Conservation (phyloP, 1,284 basidiomycete species). For the Golubevia pallescens region DNA sequence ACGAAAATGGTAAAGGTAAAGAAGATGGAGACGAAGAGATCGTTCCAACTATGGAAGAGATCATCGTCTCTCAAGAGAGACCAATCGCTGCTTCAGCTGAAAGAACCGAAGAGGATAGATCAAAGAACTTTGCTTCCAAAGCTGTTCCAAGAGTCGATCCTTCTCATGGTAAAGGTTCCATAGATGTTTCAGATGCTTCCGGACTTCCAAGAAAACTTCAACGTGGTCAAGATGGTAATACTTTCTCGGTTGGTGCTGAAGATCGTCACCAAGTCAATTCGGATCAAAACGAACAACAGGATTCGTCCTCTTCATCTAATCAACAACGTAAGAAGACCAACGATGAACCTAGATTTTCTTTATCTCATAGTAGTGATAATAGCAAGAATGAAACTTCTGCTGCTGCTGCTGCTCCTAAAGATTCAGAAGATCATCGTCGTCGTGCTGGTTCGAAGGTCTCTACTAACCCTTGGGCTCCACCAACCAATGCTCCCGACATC, state of each 20-base stretch:
- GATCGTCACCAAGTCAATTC: background rate
- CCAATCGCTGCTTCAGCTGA: background rate
- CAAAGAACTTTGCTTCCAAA: background rate
- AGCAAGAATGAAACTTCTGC: too few relatives aligned
- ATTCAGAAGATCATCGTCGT: slow-evolving; percentile 1
- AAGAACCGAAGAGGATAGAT: background rate
- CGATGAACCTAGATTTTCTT: background rate
- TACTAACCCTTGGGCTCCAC: slow-evolving; percentile 30
- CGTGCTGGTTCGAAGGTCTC: slow-evolving; percentile 20
- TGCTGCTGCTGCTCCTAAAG: background rate
- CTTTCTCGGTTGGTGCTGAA: background rate
- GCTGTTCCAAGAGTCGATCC: background rate
- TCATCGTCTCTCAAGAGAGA: background rate
- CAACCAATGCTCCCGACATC: slow-evolving; percentile 21
- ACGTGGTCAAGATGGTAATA: background rate
- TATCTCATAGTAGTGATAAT: background rate
- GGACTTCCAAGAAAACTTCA: background rate
- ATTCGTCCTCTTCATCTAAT: background rate
- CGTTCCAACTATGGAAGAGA: background rate
- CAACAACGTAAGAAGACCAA: slow-evolving; percentile 8
- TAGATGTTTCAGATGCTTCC: background rate
- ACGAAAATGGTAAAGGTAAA: background rate
- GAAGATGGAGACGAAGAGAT: background rate
- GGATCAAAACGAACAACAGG: background rate
- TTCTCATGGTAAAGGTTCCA: background rate